phyloP scores from a whole-genome alignment of 2,329 filamentous ascomycete genomes.

The Lojkania enalia region DNA sequence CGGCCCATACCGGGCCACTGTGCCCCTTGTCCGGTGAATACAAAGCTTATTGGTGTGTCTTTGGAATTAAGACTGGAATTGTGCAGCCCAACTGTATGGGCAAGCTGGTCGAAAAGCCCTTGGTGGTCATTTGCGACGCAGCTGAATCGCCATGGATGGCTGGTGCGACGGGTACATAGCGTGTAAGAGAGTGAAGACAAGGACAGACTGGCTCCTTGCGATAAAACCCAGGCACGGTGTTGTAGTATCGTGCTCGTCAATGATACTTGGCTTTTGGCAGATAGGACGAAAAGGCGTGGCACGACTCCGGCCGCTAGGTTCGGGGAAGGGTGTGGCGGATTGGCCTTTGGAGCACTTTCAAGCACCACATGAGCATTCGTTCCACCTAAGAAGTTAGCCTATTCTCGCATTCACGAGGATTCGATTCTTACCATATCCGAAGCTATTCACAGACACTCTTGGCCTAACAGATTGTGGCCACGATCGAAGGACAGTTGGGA shows the following conservation, averaged over 20 bases:
- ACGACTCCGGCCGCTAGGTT: not conserved
- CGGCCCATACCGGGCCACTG: constrained; percentile 8
- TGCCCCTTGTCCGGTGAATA: not conserved
- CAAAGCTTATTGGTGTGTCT: not conserved
- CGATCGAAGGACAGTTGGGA: not conserved
- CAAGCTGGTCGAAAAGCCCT: not conserved
- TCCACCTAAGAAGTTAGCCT: constrained; percentile 1
- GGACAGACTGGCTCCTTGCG: not conserved
- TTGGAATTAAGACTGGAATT: not conserved
- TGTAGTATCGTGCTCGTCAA: constrained; percentile 2
- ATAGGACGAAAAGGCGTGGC: not conserved
- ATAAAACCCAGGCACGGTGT: not conserved
- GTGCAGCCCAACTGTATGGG: not conserved
- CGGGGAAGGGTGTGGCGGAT: no score
- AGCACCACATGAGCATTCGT: constrained; percentile 18
- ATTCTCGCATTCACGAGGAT: constrained; percentile 20
- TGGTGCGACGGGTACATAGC: constrained; percentile 14
- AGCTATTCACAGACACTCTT: constrained; percentile 47
- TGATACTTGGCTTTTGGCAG: constrained; percentile 3
- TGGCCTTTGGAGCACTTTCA: constrained; percentile 5
- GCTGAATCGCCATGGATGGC: not conserved
- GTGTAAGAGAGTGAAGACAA: constrained; percentile 26
- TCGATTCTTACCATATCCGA: constrained; percentile 42
- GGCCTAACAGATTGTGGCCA: not conserved
- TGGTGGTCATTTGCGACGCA: not conserved